phyloP scores from a whole-genome alignment of 495 filamentous ascomycete genomes.

The Filosporella fistucella region DNA sequence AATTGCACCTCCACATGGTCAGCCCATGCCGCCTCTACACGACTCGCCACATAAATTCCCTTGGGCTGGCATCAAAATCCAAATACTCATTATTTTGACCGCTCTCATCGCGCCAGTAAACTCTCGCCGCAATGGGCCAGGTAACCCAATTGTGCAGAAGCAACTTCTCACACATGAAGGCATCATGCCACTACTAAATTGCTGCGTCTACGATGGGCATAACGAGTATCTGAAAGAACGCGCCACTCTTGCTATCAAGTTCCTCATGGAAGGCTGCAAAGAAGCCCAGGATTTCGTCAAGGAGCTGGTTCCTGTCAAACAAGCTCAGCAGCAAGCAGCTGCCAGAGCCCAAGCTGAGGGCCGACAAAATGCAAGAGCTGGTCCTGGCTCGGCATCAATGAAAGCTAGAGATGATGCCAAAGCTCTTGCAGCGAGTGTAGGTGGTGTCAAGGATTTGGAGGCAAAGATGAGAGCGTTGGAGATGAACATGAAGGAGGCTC shows the following conservation, averaged over 20 bases:
- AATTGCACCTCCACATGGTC: conserved; percentile 44
- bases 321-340: conserved; percentile 20
- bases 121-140: conserved; percentile 28
- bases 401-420: not conserved
- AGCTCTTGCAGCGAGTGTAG: not conserved
- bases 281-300: conserved; percentile 74
- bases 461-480: conserved; percentile 12
- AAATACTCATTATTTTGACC: conserved; percentile 81
- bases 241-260: conserved; percentile 85
- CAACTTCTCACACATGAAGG: conserved; percentile 80
- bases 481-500: conserved; percentile 11
- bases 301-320: conserved; percentile 41
- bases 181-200: conserved; percentile 79
- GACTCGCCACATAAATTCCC: conserved; percentile 86
- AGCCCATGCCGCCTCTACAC: conserved; percentile 47
- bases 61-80: conserved; percentile 89
- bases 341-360: conserved; percentile 6
- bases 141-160: conserved; percentile 70
- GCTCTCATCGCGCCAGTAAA: conserved; percentile 62
- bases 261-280: conserved; percentile 77
- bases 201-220: conserved; percentile 79
- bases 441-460: conserved; percentile 5
- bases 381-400: not conserved
- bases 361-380: conserved; percentile 1
- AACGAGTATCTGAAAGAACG: conserved; percentile 90